Conservation (phyloP, 2,329 filamentous ascomycete species). For the Escovopsis sp. region DNA sequence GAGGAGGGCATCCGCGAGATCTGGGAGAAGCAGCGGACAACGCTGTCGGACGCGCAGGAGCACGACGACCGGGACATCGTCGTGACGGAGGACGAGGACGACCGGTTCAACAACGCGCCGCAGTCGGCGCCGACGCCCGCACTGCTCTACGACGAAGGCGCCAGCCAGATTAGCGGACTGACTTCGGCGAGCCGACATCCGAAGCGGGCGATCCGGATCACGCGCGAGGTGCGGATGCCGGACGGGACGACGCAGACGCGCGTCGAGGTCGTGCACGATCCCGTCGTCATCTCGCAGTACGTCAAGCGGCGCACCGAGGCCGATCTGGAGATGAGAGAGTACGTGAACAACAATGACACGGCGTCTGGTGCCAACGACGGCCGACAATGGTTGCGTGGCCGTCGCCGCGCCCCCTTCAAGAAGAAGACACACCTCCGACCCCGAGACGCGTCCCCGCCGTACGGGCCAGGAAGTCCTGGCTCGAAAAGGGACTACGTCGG, state of each 20-base stretch:
- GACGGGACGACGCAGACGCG: slow-evolving; percentile 41
- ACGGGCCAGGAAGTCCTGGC: slow-evolving; percentile 16
- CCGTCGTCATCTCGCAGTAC: slow-evolving; percentile 79
- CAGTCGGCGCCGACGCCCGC: slow-evolving; percentile 56
- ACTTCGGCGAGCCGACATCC: slow-evolving; percentile 47
- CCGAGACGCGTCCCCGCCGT: neutral
- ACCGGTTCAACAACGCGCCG: slow-evolving; percentile 56
- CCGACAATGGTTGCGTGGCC: slow-evolving; percentile 1
- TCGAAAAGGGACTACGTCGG: slow-evolving; percentile 17
- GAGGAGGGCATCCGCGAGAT: slow-evolving; percentile 82
- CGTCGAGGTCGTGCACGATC: slow-evolving; percentile 60
- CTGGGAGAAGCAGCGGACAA: slow-evolving; percentile 76
- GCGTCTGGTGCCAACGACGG: slow-evolving; percentile 3
- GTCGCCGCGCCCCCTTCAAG: too few relatives aligned
- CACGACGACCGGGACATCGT: slow-evolving; percentile 47
- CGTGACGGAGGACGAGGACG: slow-evolving; percentile 43
- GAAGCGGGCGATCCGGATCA: slow-evolving; percentile 59
- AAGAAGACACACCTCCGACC: slow-evolving; percentile 4
- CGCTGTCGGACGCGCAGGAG: slow-evolving; percentile 56
- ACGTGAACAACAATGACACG: slow-evolving; percentile 24
- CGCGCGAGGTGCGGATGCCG: slow-evolving; percentile 37
- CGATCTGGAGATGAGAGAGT: slow-evolving; percentile 60
- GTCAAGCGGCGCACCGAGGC: slow-evolving; percentile 59
- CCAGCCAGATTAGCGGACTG: slow-evolving; percentile 61
- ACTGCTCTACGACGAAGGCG: slow-evolving; percentile 53